phyloP scores from a whole-genome alignment of 2,329 filamentous ascomycete genomes.

The Zasmidium cellare region DNA sequence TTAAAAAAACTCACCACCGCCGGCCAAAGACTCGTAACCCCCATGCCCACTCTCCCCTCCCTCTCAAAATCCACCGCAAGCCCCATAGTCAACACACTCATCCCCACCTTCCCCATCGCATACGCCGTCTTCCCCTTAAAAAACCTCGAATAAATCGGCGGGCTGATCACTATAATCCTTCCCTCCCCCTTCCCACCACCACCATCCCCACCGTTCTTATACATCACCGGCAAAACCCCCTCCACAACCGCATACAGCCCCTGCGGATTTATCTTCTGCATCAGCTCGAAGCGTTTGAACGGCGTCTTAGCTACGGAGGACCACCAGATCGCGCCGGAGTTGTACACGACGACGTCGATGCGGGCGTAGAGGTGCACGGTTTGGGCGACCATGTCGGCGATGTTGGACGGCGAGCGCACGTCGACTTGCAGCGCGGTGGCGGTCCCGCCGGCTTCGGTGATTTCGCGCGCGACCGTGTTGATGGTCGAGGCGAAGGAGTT shows the following conservation, averaged over 20 bases:
- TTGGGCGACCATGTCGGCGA: constrained; percentile 59
- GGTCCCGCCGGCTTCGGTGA: constrained; percentile 60
- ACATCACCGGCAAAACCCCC: constrained; percentile 66
- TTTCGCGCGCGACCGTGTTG: constrained; percentile 76
- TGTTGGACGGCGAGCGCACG: constrained; percentile 62
- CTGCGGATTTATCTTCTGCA: constrained; percentile 73
- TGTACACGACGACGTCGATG: constrained; percentile 77
- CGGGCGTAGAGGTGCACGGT: constrained; percentile 58
- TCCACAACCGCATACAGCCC: constrained; percentile 75
- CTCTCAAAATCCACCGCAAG: constrained; percentile 78
- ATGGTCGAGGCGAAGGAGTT: constrained; percentile 76
- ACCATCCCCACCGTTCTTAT: constrained; percentile 39
- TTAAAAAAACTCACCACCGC: constrained; percentile 66
- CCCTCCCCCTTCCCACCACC: constrained; percentile 49
- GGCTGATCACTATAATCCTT: constrained; percentile 74
- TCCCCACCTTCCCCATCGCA: constrained; percentile 60
- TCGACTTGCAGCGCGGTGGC: constrained; percentile 70
- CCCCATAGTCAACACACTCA: constrained; percentile 79
- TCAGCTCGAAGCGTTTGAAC: constrained; percentile 55
- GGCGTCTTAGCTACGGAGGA: constrained; percentile 69
- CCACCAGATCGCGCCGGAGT: constrained; percentile 77
- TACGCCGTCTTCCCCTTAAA: constrained; percentile 85
- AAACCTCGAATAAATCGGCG: constrained; percentile 82
- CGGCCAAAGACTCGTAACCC: constrained; percentile 81
- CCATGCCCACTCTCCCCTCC: constrained; percentile 66